A percentile compares a stretch with the other conserved stretches of the same genome.
These are phyloP conservation scores for Salix viminalis DNA, from an alignment of 345 rosid species.

Conservation along the genomic window DNA sequence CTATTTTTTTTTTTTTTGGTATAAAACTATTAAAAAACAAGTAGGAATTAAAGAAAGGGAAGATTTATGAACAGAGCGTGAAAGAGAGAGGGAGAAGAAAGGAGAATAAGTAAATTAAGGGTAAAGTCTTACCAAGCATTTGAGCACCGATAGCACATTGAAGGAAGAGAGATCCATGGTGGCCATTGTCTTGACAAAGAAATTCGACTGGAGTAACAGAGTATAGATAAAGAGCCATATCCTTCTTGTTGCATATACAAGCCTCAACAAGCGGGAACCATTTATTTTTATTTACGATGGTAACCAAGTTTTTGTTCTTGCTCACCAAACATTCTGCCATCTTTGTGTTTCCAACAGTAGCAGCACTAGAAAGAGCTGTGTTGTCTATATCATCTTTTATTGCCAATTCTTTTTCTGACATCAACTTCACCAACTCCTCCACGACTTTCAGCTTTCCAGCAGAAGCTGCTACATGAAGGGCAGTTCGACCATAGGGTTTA, in stretches of 20 bases:
- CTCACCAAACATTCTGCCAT: not conserved
- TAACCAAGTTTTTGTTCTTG: not conserved
- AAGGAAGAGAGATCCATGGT: not conserved
- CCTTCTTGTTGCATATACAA: rapidly evolving
- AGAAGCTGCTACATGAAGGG: not conserved
- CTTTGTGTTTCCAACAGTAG: not conserved
- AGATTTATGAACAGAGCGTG: too few relatives aligned
- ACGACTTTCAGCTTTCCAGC: not conserved
- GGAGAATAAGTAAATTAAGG: too few relatives aligned
- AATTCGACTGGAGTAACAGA: not conserved
- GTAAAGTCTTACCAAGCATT: not conserved
- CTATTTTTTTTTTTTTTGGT: too few relatives aligned
- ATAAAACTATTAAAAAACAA: too few relatives aligned
- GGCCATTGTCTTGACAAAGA: not conserved
- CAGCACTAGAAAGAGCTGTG: not conserved
- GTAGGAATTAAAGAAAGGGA: too few relatives aligned
- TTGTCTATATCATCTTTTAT: not conserved
- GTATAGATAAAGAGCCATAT: not conserved
- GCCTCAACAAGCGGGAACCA: not conserved
- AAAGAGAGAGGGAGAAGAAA: too few relatives aligned
- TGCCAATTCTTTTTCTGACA: not conserved
- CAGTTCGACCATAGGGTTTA: not conserved
- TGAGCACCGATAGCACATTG: not conserved
- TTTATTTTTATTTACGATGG: not conserved
- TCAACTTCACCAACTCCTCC: not conserved